These are phyloP conservation scores for Fraxinus americana DNA, from an alignment of 257 asterid genomes.

Conservation along the genomic window DNA sequence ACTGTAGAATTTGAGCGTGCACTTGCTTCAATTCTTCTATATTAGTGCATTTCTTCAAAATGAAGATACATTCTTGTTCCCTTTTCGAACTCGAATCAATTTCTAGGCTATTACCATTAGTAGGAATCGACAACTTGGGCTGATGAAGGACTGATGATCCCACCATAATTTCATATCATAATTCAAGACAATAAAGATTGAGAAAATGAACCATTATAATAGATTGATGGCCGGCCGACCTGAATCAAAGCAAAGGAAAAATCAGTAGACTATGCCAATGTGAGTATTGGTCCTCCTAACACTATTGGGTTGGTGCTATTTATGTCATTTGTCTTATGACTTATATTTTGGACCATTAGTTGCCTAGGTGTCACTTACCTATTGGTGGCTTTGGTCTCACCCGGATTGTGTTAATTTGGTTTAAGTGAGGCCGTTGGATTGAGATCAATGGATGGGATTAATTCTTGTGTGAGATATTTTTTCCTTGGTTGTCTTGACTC, in stretches of 20 bases:
- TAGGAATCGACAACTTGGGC: constrained; percentile 41
- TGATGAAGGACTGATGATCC: constrained; percentile 63
- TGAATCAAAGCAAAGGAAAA: neutral
- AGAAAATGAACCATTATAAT: constrained; percentile 2
- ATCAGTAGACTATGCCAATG: neutral
- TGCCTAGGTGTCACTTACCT: too few species aligned
- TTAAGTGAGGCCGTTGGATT: too few species aligned
- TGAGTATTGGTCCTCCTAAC: too few species aligned
- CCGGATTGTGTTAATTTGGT: too few species aligned
- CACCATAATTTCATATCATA: constrained; percentile 50
- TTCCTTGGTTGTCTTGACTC: too few species aligned
- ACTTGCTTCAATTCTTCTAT: constrained; percentile 62
- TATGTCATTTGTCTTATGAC: too few species aligned
- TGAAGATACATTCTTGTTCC: constrained; percentile 65
- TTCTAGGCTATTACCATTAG: constrained; percentile 37
- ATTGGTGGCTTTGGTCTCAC: too few species aligned
- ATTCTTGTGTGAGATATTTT: too few species aligned
- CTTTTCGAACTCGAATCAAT: constrained; percentile 37
- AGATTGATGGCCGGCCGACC: neutral
- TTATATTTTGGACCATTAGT: too few species aligned
- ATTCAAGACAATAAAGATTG: neutral
- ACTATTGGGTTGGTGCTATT: too few species aligned
- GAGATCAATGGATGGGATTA: too few species aligned
- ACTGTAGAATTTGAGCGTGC: constrained; percentile 64
- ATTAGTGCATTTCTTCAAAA: constrained; percentile 55